Evolutionary conservation across 768 basidiomycete species (phyloP).

Genomic region (Pholiota microspora): DNA sequence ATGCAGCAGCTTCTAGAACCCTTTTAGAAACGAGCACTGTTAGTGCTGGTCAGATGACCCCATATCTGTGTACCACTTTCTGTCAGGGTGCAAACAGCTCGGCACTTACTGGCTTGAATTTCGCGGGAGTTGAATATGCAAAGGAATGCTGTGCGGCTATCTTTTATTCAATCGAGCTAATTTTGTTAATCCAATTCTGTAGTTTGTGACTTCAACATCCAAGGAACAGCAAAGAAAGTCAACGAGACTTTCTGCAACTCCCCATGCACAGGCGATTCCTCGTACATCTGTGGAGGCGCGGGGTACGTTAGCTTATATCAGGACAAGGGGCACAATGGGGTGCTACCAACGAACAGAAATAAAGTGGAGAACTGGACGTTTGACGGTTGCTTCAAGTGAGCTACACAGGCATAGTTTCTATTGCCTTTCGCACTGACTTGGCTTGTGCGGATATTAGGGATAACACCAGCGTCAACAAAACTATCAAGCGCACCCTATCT

Average conservation of each 20-base stretch:
- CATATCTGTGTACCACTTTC: constrained; percentile 5
- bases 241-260: constrained; percentile 35
- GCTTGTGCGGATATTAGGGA: background rate
- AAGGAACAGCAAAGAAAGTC: constrained; percentile 14
- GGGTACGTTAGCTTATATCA: constrained; percentile 14
- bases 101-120: background rate
- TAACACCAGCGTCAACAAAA: constrained; percentile 2
- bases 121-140: constrained; percentile 10
- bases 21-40: background rate
- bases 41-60: constrained; percentile 6
- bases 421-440: background rate
- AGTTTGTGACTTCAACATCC: constrained; percentile 20
- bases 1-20: constrained; percentile 3
- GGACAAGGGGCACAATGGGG: constrained; percentile 7
- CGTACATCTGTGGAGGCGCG: constrained; percentile 44
- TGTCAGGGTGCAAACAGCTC: constrained; percentile 1
- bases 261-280: constrained; percentile 41
- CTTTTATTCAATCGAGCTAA: no score
- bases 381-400: constrained; percentile 16
- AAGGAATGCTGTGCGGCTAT: constrained; percentile 13
- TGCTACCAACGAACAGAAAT: constrained; percentile 11
- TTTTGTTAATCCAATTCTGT: no score
- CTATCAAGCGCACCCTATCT: constrained; percentile 7
- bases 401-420: no score
- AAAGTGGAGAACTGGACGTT: constrained; percentile 14